Evolutionary conservation across 306 rosid genomes (phyloP), one percentile per base, ranked within the genome.

Genomic region (Carpinus fangiana): DNA sequence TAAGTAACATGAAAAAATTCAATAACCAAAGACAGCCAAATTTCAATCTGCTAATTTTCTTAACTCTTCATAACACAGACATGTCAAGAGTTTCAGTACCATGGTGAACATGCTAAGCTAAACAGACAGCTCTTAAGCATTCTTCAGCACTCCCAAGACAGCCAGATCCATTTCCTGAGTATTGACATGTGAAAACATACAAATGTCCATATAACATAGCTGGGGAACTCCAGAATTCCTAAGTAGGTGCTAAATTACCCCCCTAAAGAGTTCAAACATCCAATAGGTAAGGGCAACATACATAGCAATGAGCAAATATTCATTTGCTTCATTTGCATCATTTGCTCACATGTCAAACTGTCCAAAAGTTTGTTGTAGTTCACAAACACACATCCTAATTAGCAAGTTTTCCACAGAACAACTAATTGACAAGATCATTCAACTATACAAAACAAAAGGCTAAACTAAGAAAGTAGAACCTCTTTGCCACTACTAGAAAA

Each of bases 401-500:
- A 41, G 28, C 45, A 38, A 38, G 47, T 66, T 17, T 36, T 38
- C 18, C 26, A 66, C 72, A 66, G 4, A 66, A 59, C 13, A 59
- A 36, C 26, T 66, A 26, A 66, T 41, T n/a, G 28, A 66, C 51
- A 41, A 18, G 51, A 66, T 26, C 16, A 0, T 66, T 43, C 72
- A 41, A 41, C 20, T 12, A n/a, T 66, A 66, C 50, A 38, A 66
- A 66, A 17, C 51, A 66, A 43, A 73, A 59, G 79, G 73, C 45
- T 78, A 23, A 76, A 82, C 78, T 62, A 45, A 76, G 79, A 45
- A 76, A 79, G 65, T 41, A 84, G 73, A 75, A 94, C 98, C 99
- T 95, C 98, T 83, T 90, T 87, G 82, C 90, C 84, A 62, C 79
- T 81, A 73, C 79, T 80, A 57, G 90, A 81, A 70, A 78, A 84